Conservation (phyloP, 2,329 filamentous ascomycete species). For the Alternaria dauci region DNA sequence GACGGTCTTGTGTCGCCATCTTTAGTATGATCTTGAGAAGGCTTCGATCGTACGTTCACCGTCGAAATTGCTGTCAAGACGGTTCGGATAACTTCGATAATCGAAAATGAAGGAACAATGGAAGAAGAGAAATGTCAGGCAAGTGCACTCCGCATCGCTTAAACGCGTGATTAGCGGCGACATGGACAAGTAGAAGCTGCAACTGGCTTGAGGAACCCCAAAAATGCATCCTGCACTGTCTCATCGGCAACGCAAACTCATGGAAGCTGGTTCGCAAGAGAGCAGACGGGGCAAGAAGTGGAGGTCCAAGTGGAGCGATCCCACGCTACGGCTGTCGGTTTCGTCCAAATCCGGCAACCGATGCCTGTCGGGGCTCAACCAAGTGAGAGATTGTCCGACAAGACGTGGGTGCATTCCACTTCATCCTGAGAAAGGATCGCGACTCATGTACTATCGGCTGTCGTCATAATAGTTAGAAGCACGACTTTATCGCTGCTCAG, state of each 20-base stretch:
- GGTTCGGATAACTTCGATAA: too few species aligned
- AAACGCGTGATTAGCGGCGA: not conserved
- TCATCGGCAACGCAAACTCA: not conserved
- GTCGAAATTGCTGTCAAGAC: too few species aligned
- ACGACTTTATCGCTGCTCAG: not conserved
- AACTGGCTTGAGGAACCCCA: not conserved
- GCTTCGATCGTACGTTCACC: not conserved
- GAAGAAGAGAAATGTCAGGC: not conserved
- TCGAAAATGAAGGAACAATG: not conserved
- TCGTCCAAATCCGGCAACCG: slow-evolving; percentile 1
- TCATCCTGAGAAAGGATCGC: not conserved
- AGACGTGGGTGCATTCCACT: not conserved
- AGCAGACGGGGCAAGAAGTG: not conserved
- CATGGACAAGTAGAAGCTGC: not conserved
- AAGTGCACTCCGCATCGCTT: not conserved
- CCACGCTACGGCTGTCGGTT: slow-evolving; percentile 6
- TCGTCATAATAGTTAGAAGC: not conserved
- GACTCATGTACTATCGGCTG: not conserved
- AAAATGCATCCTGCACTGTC: not conserved
- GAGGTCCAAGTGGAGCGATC: not conserved
- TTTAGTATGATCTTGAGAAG: not conserved
- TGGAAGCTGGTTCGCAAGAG: not conserved
- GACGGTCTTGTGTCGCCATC: slow-evolving; percentile 25
- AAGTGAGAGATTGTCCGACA: not conserved
- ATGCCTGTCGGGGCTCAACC: slow-evolving; percentile 6